A percentile compares a stretch with the other conserved stretches of the same genome.
phyloP scores from a whole-genome alignment of 306 rosid genomes.

The Ochetophila trinervis region DNA sequence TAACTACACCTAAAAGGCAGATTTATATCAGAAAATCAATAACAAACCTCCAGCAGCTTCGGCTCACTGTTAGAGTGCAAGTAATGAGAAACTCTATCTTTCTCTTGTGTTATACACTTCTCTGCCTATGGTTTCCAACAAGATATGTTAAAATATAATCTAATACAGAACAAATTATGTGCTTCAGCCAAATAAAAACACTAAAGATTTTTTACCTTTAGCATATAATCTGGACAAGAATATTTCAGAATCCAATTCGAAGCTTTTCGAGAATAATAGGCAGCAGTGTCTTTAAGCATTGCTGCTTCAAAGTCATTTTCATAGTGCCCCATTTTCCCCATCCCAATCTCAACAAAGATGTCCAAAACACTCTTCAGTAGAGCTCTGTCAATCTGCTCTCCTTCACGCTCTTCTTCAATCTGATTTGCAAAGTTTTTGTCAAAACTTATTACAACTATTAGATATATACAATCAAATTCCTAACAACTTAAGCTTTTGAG shows the following conservation, averaged over 20 bases:
- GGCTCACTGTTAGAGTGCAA: slow-evolving; percentile 50
- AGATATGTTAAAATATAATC: slow-evolving; percentile 10
- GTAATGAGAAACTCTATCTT: slow-evolving; percentile 46
- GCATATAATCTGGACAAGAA: slow-evolving; percentile 51
- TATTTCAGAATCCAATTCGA: slow-evolving; percentile 57
- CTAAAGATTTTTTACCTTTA: slow-evolving; percentile 31
- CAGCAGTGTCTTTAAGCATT: slow-evolving; percentile 44
- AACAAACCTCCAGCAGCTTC: slow-evolving; percentile 46
- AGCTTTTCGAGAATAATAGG: slow-evolving; percentile 47
- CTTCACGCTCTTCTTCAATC: slow-evolving; percentile 61
- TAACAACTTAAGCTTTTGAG: no score
- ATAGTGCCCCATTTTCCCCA: slow-evolving; percentile 40
- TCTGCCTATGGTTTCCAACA: slow-evolving; percentile 34
- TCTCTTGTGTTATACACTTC: slow-evolving; percentile 45
- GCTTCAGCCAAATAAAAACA: not conserved
- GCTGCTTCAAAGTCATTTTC: slow-evolving; percentile 55
- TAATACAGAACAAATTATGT: not conserved
- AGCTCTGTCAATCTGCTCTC: slow-evolving; percentile 58
- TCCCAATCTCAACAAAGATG: slow-evolving; percentile 60
- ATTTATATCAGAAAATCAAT: not conserved
- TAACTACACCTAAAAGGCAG: not conserved
- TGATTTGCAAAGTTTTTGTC: slow-evolving; percentile 13
- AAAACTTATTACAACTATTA: slow-evolving; percentile 7
- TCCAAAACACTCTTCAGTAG: slow-evolving; percentile 51
- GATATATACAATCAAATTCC: no score